Evolutionary conservation across 768 basidiomycete species (phyloP), one percentile per base, ranked within the genome.

Genomic region (Hericium coralloides): DNA sequence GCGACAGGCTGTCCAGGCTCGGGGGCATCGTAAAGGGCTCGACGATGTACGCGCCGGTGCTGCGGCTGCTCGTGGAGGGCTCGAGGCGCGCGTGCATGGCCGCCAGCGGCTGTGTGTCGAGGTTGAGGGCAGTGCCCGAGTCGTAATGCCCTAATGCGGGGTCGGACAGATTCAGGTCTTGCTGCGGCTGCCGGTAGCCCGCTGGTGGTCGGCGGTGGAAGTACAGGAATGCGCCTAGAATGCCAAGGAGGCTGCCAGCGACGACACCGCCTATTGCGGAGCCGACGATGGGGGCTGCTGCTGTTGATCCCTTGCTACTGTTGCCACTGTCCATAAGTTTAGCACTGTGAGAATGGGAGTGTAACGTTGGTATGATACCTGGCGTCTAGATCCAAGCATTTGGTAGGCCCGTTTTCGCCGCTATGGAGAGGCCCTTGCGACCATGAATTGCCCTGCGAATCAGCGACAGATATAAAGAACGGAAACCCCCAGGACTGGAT

Each of bases 351-450:
- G 1, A 2, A 45, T 17, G 41, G 7, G 5, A 17, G 20, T 45
- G 2, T 17, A 45, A 20, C n/a, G n/a, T 10, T 45, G 9, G 15
- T 45, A 17, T 17, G n/a, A 31, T 31, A 45, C 58, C 55, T 55
- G 48, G 38, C 38, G 59, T 59, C 53, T 55, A 50, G 37, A n/a
- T 69, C 62, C 23, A 83, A 70, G 61, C 82, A 82, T 0, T 62
- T 68, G 8, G 72, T 76, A 5, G 72, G 63, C 9, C 71, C 70
- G 14, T 62, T 64, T 8, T 74, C 76, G 4, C 79, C 82, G 38
- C 77, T 76, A 60, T 84, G 83, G 9, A 84, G 64, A 1, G 82
- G 81, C 3, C 84, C 84, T 56, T 79, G 76, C 2, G 80, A 63
- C 83, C 84, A 85, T 18, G 69, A 67, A 39, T 73, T 72, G 10